Evolutionary conservation across 352 stramenopile species (phyloP), one percentile per base, ranked within the genome.

Genomic region (Pythium aphanidermatum): DNA sequence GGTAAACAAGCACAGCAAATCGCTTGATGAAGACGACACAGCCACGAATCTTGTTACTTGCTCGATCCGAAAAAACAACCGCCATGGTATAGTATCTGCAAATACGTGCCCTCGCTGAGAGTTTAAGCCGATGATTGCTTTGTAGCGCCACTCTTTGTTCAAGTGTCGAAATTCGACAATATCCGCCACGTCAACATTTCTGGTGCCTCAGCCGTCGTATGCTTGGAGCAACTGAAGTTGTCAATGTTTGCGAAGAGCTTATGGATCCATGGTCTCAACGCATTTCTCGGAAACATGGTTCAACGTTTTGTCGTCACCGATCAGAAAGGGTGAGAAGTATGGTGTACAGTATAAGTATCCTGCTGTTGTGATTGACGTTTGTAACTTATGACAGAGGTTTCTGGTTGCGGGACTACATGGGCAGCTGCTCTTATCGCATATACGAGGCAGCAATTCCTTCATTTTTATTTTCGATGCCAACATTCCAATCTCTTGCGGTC

Each of bases 81-180:
- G 70, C n/a, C 50, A 75, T 35, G 65, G 78, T 86, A 58, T 19
- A 40, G 14, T 45, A 8, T 21, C n/a, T 33, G n/a, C 43, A 7
- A 20, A 29, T 16, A 24, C 35, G 25, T 27, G 36, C 14, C 16
- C 36, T 10, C 36, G 23, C 10, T 43, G 33, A 12, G 36, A 45
- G 35, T 20, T 11, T 16, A 29, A 44, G 30, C 19, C 29, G 30
- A 0, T 48, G 12, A 19, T 53, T 34, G 40, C 7, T 46, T 70
- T 24, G 12, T 43, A 67, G 80, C 72, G 7, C 77, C 70, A 4
- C 40, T 94, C 4, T 86, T 85, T 35, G 72, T 86, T 7, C 77
- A 94, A 60, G 71, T 94, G 5, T 83, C 83, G 33, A 83, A 84
- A 47, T 67, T 65, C 16, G 77, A 91, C 42, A 90, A 86, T 25